Conservation (phyloP, 805 yeast species). For the Cyberlindnera bimundalis region DNA sequence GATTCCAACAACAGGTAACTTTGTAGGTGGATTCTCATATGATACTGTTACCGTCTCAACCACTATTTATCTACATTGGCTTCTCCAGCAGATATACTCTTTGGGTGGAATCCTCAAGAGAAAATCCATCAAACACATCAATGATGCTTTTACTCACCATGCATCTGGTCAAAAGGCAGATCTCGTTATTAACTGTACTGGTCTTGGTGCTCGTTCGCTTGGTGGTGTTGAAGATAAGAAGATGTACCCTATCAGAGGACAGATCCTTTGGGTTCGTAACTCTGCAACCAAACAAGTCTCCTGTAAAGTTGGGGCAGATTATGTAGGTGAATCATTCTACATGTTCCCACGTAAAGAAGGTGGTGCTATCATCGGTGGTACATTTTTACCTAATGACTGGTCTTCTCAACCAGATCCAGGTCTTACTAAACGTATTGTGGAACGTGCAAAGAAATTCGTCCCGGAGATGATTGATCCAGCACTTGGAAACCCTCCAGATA, state of each 20-base stretch:
- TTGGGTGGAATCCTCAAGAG: conserved; percentile 49
- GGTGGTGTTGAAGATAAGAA: conserved; percentile 43
- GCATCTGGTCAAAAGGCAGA: conserved; percentile 39
- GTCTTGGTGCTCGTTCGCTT: conserved; percentile 43
- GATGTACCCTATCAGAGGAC: conserved; percentile 57
- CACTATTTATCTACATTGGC: conserved; percentile 50
- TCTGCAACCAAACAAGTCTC: conserved; percentile 27
- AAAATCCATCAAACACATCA: conserved; percentile 37
- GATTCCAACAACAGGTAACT: conserved; percentile 16
- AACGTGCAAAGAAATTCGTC: conserved; percentile 25
- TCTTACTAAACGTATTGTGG: conserved; percentile 43
- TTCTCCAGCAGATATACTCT: conserved; percentile 42
- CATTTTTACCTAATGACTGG: conserved; percentile 31
- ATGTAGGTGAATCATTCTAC: conserved; percentile 46
- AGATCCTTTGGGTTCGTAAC: conserved; percentile 41
- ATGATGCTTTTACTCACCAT: conserved; percentile 47
- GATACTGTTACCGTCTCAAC: conserved; percentile 59
- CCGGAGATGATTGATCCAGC: conserved; percentile 29
- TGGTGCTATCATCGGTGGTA: conserved; percentile 66
- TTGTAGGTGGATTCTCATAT: conserved; percentile 44
- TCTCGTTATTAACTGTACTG: conserved; percentile 56
- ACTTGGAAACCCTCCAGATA: conserved; percentile 31
- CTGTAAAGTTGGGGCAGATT: conserved; percentile 32
- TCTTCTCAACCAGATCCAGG: conserved; percentile 37
- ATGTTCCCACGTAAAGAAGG: conserved; percentile 73